These are phyloP conservation scores for Fusarium oligoseptatum DNA, from an alignment of 2,329 filamentous ascomycete genomes.

Conservation along the genomic window DNA sequence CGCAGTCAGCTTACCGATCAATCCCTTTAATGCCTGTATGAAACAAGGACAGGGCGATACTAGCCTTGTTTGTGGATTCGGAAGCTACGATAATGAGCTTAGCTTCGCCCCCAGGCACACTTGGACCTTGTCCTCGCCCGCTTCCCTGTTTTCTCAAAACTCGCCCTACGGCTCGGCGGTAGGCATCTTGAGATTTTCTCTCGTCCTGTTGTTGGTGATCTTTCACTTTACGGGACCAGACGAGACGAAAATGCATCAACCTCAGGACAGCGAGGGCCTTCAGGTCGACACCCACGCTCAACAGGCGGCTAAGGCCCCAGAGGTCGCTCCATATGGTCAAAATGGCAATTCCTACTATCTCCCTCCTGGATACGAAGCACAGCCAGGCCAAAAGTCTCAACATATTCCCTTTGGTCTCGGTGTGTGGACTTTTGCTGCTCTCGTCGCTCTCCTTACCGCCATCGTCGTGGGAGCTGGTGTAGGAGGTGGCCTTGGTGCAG, in stretches of 20 bases:
- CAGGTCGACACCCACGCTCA: constrained; percentile 30
- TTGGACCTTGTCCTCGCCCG: background rate
- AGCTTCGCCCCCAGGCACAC: constrained; percentile 5
- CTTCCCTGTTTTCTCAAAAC: constrained; percentile 1
- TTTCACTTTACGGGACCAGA: background rate
- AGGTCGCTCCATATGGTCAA: constrained; percentile 14
- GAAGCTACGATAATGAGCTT: constrained; percentile 18
- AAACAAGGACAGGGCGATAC: constrained; percentile 14
- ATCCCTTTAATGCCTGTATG: constrained; percentile 10
- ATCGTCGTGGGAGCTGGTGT: constrained; percentile 35
- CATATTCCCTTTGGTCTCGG: constrained; percentile 31
- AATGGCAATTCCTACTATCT: constrained; percentile 18
- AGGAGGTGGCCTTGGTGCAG: constrained; percentile 34
- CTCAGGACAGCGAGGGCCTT: constrained; percentile 31
- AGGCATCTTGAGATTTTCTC: background rate
- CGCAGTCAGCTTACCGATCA: constrained; percentile 35
- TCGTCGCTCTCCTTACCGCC: constrained; percentile 29
- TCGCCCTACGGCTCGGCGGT: background rate
- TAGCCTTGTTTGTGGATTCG: constrained; percentile 14
- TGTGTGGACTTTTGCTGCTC: constrained; percentile 31
- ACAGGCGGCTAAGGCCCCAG: constrained; percentile 29
- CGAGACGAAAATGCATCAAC: constrained; percentile 25
- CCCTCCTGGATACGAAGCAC: constrained; percentile 19
- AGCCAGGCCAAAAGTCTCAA: background rate
- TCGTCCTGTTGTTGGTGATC: background rate